A percentile compares a stretch with the other conserved stretches of the same genome.
These are phyloP conservation scores for Tolypocladium nubicola DNA, from an alignment of 2,329 filamentous ascomycete genomes.

Conservation along the genomic window DNA sequence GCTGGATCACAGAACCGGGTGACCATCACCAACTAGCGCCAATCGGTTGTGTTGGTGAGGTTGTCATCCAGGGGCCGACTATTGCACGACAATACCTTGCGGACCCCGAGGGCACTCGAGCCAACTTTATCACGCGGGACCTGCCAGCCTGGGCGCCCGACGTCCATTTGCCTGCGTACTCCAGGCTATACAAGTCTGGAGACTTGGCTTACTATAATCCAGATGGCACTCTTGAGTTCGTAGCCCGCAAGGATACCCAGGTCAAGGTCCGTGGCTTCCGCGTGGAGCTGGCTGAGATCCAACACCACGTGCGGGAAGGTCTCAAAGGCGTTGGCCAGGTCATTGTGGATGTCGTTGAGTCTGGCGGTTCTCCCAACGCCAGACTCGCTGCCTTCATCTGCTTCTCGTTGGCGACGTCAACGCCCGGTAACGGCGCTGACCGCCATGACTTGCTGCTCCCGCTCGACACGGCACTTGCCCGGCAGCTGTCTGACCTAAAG, in stretches of 20 bases:
- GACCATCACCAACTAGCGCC: constrained; percentile 1
- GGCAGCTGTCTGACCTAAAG: background rate
- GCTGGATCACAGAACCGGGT: constrained; percentile 1
- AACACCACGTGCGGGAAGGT: constrained; percentile 2
- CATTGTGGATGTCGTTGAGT: background rate
- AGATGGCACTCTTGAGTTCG: constrained; percentile 7
- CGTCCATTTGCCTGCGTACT: background rate
- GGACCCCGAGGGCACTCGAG: background rate
- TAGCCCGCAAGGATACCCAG: background rate
- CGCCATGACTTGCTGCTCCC: background rate
- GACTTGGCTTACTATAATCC: constrained; percentile 8
- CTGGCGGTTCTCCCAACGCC: background rate
- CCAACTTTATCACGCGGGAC: background rate
- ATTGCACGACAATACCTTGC: constrained; percentile 4
- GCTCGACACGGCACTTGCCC: background rate
- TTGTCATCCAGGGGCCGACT: background rate
- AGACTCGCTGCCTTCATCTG: background rate
- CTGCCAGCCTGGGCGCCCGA: constrained; percentile 1
- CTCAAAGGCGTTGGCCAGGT: background rate
- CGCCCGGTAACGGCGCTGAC: background rate
- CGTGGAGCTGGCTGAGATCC: constrained; percentile 8
- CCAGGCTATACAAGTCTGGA: constrained; percentile 7
- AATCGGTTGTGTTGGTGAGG: constrained; percentile 3
- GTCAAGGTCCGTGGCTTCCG: constrained; percentile 8
- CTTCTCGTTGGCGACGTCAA: background rate